Base-by-base conservation (phyloP, 1,284 basidiomycete species). In the Singerocomus inundabilis region DNA sequence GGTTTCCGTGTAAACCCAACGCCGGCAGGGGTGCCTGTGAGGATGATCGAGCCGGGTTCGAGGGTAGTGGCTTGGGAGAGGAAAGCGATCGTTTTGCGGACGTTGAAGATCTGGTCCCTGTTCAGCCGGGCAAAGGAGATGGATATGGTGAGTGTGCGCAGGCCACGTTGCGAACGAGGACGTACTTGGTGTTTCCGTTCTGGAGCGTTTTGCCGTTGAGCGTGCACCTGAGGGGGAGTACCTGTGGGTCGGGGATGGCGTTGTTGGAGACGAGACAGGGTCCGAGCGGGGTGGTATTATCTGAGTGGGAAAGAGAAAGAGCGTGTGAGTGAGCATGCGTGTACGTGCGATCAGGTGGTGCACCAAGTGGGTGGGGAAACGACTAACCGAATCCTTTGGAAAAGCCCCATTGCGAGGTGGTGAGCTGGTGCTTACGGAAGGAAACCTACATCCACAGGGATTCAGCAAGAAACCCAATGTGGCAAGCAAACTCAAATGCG, bases 11-110 rank as follows among this genome's bases (percentile, higher is more conserved):
- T 84, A 57, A 86, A 91, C 0, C 91, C 91, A 29, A 93, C 88
- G 24, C 89, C 84, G 54, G 79, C 82, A 0, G 86, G 86, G 1
- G 87, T 88, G 4, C 85, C 87, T 41, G 91, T 93, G 59, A 91
- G 77, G 59, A 94, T 88, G 54, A 94, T 72, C 0, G 86, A 84
- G 1, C 93, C 93, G 0, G 89, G 81, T 53, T 84, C 80, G 24
- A 97, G 81, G 0, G 93, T 96, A 5, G 91, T 92, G 1, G 87
- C 92, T 63, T 91, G 85, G 0, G 90, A 92, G 31, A 94, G 79
- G 75, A 84, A 88, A 0, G 90, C 76, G 46, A 94, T 75, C 0
- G 87, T 86, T 57, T 84, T 77, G 31, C 80, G 79, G 38, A 91
- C 80, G 58, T 67, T 80, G 73, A 90, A 91, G 43, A 91, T 83